Evolutionary conservation across 805 yeast genomes (phyloP), one percentile per base, ranked within the genome.

Genomic region (Wickerhamomyces silvicola): DNA sequence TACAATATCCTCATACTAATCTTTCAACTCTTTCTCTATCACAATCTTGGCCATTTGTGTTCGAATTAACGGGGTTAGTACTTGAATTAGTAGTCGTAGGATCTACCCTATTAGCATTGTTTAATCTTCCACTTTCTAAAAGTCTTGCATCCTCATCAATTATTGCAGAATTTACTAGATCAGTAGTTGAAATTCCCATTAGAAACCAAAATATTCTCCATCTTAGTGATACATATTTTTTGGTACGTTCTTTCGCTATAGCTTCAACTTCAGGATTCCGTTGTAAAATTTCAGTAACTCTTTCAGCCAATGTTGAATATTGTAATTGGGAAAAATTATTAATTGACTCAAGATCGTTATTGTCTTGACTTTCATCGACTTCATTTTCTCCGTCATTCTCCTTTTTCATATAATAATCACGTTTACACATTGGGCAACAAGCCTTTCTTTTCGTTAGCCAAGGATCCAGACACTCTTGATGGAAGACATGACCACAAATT

Each of bases 401-500:
- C 20, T 39, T 40, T 36, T 51, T 50, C 38, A 55, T 10, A 46
- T 66, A 73, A 50, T 77, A 78, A 50, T 78, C 86, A 20, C 79
- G 60, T 48, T 83, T 81, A 57, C 95, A 84, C 64, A 79, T 75
- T 7, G 95, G 94, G 52, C 95, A 84, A 45, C 84, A 78, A 1
- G 87, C 88, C 28, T 81, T 68, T 43, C 90, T 63, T 41, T 72
- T 71, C 3, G 75, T 77, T 28, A 84, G 60, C 94, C 94, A 84
- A 2, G 88, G 88, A 41, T 80, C 86, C 32, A 85, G 68, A 56
- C 95, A 84, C 12, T 70, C 78, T 15, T 78, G 66, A 49, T 84
- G 95, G 67, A 78, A 84, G 3, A 80, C 86, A 56, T 84, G 95
- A 4, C 87, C 86, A 59, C 95, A 84, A 9, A 81, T 62, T 27